These are phyloP conservation scores for Francoa sonchifolia DNA, from an alignment of 441 rosid species.

Conservation along the genomic window DNA sequence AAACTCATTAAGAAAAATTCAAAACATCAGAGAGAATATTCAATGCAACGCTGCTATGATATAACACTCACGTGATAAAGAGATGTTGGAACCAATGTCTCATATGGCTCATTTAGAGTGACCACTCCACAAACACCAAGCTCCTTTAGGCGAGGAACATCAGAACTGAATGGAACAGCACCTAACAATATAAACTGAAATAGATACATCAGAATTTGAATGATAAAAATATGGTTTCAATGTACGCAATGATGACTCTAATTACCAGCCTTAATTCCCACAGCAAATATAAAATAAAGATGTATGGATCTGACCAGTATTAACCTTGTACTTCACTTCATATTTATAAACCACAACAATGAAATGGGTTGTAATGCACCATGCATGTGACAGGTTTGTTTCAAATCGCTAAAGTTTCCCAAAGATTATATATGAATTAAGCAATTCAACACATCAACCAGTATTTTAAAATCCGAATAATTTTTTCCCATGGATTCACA, in stretches of 20 bases:
- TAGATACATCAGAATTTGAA: background rate
- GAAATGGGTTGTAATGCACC: no score
- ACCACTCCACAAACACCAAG: constrained; percentile 78
- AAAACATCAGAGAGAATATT: background rate
- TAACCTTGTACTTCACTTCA: no score
- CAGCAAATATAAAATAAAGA: no score
- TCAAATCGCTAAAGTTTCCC: no score
- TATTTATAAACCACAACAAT: no score
- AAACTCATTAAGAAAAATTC: constrained; percentile 2
- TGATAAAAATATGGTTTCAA: background rate
- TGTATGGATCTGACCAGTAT: no score
- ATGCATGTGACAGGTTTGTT: no score
- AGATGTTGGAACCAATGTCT: constrained; percentile 85
- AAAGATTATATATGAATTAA: no score
- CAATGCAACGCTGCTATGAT: no score
- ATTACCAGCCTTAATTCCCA: background rate
- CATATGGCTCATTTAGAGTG: constrained; percentile 83
- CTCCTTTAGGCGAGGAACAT: constrained; percentile 77
- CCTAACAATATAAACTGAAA: constrained; percentile 73
- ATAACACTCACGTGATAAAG: constrained; percentile 52
- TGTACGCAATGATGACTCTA: background rate
- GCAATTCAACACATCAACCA: no score
- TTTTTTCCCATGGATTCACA: background rate
- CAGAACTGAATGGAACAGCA: constrained; percentile 87
- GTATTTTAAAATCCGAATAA: no score